Conservation (phyloP, 805 yeast species). For the Candida jianshihensis region DNA sequence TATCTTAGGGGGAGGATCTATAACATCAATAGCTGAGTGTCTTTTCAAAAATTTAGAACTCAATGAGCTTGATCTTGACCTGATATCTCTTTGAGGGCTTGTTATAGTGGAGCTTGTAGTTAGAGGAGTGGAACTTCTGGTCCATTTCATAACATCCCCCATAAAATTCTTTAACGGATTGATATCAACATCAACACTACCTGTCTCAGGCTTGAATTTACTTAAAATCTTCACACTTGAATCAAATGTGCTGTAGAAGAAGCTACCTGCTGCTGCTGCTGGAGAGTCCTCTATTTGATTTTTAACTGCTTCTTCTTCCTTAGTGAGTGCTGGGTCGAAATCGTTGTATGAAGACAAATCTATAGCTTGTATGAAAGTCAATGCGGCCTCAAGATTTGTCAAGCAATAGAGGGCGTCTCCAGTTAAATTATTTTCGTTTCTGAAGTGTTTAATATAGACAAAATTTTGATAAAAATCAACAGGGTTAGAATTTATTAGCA, state of each 20-base stretch:
- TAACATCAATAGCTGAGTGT: neutral
- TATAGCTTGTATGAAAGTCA: constrained; percentile 12
- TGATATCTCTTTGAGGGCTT: constrained; percentile 1
- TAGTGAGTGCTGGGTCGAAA: constrained; percentile 5
- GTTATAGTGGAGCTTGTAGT: constrained; percentile 2
- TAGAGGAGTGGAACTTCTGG: constrained; percentile 1
- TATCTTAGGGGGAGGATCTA: too few species aligned
- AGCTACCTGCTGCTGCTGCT: neutral
- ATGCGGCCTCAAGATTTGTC: constrained; percentile 22
- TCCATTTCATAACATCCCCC: constrained; percentile 20
- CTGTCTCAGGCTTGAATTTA: constrained; percentile 8
- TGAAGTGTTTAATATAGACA: constrained; percentile 17
- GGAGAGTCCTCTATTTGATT: neutral
- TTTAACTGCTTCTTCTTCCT: constrained; percentile 9
- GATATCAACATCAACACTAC: constrained; percentile 2
- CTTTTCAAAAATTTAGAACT: constrained; percentile 2
- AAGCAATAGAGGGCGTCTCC: constrained; percentile 18
- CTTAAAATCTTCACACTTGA: constrained; percentile 10
- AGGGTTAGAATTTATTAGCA: constrained; percentile 3
- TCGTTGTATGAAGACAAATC: constrained; percentile 8
- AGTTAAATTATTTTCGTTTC: constrained; percentile 10
- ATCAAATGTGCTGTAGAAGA: constrained; percentile 9
- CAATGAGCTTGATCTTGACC: constrained; percentile 4
- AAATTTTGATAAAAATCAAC: constrained; percentile 17
- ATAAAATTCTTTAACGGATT: constrained; percentile 17